Evolutionary conservation across 257 asterid genomes (phyloP).

Genomic region (Nyctanthes arbortristis): DNA sequence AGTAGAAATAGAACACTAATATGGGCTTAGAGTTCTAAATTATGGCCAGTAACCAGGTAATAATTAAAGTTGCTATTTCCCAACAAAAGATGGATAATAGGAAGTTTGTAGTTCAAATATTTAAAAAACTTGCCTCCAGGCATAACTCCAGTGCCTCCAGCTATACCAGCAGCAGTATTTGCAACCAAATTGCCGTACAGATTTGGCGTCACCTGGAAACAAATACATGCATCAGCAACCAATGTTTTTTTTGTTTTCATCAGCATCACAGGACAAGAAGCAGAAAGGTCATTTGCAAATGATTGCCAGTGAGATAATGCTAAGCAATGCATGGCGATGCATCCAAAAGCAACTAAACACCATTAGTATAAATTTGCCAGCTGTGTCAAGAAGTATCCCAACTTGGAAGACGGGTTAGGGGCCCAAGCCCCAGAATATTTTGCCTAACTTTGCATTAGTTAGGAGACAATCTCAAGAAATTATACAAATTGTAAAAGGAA

Average conservation of each 20-base stretch:
- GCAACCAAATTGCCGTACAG: conserved; percentile 94
- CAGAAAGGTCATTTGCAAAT: background rate
- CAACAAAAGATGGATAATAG: background rate
- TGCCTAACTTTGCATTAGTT: too few relatives aligned
- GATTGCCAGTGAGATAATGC: background rate
- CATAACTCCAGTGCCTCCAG: conserved; percentile 99
- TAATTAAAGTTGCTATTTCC: background rate
- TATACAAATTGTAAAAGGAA: too few relatives aligned
- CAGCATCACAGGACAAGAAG: conserved; percentile 2
- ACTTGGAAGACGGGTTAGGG: too few relatives aligned
- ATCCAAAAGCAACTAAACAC: background rate
- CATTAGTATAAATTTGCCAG: background rate
- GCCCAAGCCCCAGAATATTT: too few relatives aligned
- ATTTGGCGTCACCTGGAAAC: conserved; percentile 90
- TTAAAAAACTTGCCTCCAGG: conserved; percentile 61
- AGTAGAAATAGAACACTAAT: too few relatives aligned
- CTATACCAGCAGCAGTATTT: conserved; percentile 97
- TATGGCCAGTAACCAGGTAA: background rate
- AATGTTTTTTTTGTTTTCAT: background rate
- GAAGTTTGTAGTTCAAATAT: background rate
- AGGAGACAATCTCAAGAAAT: too few relatives aligned
- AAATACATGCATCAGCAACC: background rate
- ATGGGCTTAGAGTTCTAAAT: background rate
- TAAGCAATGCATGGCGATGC: background rate
- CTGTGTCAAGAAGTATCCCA: too few relatives aligned